Percentiles rank a stretch among this genome's conserved stretches.
Conservation (phyloP, 1,284 basidiomycete species). For the Sanguinoderma infundibulare region DNA sequence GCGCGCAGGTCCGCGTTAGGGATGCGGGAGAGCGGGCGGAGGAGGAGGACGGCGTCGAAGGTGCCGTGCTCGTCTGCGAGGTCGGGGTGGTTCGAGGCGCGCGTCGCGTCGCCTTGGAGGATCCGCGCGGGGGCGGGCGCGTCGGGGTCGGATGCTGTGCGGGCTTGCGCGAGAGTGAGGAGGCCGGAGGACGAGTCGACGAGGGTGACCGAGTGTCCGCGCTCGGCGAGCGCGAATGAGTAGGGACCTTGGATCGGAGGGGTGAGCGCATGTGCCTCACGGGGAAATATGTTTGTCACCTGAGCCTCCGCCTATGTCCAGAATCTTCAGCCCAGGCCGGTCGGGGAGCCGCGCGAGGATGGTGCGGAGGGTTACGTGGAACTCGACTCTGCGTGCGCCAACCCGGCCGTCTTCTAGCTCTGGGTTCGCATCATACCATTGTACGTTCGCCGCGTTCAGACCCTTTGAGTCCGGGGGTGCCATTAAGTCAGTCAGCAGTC, state of each 20-base stretch:
- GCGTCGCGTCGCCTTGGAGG: conserved; percentile 20
- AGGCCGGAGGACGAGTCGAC: conserved; percentile 22
- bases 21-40: conserved; percentile 26
- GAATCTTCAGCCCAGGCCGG: conserved; percentile 14
- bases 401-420: conserved; percentile 17
- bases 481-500: no score
- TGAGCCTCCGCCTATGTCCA: conserved; percentile 25
- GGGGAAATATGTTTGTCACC: conserved; percentile 9
- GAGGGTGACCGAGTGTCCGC: conserved; percentile 20
- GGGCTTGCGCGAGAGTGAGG: conserved; percentile 15
- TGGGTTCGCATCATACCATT: conserved; percentile 17
- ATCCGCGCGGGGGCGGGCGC: conserved; percentile 12
- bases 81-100: conserved; percentile 10
- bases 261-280: no score
- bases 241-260: no score
- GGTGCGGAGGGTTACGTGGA: conserved; percentile 22
- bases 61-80: conserved; percentile 12
- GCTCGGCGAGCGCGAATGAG: conserved; percentile 23
- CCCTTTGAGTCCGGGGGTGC: conserved; percentile 5
- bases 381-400: conserved; percentile 23
- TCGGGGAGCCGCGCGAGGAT: conserved; percentile 16
- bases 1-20: conserved; percentile 18
- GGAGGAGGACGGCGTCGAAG: conserved; percentile 25
- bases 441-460: conserved; percentile 14
- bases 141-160: conserved; percentile 7